Evolutionary conservation across 1,284 basidiomycete species (phyloP).

Genomic region (Phlebopus sp.): DNA sequence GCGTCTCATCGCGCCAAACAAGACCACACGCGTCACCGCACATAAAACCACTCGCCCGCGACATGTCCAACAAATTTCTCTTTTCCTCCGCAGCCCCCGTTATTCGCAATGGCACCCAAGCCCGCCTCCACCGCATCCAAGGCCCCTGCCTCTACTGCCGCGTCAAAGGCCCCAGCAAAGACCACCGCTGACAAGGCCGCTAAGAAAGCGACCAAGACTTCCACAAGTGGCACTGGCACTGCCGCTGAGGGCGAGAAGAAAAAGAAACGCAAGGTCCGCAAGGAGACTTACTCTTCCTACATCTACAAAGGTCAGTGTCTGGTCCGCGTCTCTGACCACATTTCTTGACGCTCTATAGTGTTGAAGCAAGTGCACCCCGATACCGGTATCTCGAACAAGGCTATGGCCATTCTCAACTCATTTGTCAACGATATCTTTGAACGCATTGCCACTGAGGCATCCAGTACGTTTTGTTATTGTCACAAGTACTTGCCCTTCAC

Average conservation of each 20-base stretch:
- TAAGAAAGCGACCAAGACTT: conserved; percentile 59
- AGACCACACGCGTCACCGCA: conserved; percentile 37
- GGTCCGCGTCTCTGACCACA: conserved; percentile 29
- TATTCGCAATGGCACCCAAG: conserved; percentile 43
- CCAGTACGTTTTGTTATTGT: conserved; percentile 40
- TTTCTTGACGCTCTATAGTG: conserved; percentile 84
- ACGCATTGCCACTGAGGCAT: conserved; percentile 69
- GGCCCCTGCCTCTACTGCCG: conserved; percentile 72
- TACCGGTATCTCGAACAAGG: conserved; percentile 83
- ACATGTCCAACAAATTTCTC: conserved; percentile 26
- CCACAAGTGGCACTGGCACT: conserved; percentile 42
- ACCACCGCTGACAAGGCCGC: conserved; percentile 42
- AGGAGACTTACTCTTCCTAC: conserved; percentile 89
- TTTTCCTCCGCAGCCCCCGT: conserved; percentile 9
- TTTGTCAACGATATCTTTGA: conserved; percentile 85
- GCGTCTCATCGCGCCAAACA: conserved; percentile 37
- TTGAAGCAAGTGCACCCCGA: conserved; percentile 61
- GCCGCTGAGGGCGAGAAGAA: conserved; percentile 73
- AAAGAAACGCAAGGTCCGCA: conserved; percentile 83
- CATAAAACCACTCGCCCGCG: conserved; percentile 29
- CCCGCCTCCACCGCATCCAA: conserved; percentile 77
- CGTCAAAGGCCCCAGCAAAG: conserved; percentile 68
- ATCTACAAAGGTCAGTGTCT: conserved; percentile 71
- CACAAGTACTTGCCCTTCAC: conserved; percentile 22
- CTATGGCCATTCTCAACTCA: conserved; percentile 92